Evolutionary conservation across 2,329 filamentous ascomycete genomes (phyloP).

Genomic region (Diplodia mutila): DNA sequence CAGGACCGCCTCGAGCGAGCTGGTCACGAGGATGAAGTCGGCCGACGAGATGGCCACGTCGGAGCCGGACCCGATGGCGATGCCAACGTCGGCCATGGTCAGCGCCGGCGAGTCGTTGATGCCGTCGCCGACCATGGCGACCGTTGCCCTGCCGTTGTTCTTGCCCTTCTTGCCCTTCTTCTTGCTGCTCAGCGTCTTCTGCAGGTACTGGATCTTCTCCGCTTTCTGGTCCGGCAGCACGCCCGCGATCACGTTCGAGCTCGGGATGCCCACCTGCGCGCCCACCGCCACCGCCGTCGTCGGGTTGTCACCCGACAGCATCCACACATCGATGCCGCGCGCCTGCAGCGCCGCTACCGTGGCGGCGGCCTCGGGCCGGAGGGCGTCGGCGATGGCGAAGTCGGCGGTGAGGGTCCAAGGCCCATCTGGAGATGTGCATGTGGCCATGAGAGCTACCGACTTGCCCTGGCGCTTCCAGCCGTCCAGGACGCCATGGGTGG

Average conservation of each 20-base stretch:
- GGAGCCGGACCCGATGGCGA: slow-evolving; percentile 78
- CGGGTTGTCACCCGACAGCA: slow-evolving; percentile 91
- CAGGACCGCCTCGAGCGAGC: slow-evolving; percentile 69
- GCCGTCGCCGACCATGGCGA: slow-evolving; percentile 86
- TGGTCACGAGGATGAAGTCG: slow-evolving; percentile 78
- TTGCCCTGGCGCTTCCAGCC: slow-evolving; percentile 48
- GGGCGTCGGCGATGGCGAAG: slow-evolving; percentile 79
- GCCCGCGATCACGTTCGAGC: slow-evolving; percentile 78
- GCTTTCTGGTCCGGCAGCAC: slow-evolving; percentile 85
- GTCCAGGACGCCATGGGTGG: slow-evolving; percentile 34
- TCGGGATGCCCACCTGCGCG: slow-evolving; percentile 71
- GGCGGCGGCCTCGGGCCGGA: slow-evolving; percentile 70
- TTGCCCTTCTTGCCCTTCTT: slow-evolving; percentile 22
- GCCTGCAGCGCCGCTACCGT: slow-evolving; percentile 68
- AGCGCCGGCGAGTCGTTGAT: slow-evolving; percentile 86
- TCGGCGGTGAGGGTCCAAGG: slow-evolving; percentile 59
- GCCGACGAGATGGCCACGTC: slow-evolving; percentile 83
- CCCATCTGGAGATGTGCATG: slow-evolving; percentile 31
- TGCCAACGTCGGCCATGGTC: slow-evolving; percentile 78
- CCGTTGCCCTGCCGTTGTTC: slow-evolving; percentile 53
- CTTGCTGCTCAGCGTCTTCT: slow-evolving; percentile 39
- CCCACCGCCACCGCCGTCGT: slow-evolving; percentile 83
- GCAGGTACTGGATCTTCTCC: slow-evolving; percentile 63
- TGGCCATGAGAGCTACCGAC: slow-evolving; percentile 47
- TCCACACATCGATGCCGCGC: slow-evolving; percentile 76